phyloP scores from a whole-genome alignment of 148 eudicot species.

The Rhododendron ovatum region DNA sequence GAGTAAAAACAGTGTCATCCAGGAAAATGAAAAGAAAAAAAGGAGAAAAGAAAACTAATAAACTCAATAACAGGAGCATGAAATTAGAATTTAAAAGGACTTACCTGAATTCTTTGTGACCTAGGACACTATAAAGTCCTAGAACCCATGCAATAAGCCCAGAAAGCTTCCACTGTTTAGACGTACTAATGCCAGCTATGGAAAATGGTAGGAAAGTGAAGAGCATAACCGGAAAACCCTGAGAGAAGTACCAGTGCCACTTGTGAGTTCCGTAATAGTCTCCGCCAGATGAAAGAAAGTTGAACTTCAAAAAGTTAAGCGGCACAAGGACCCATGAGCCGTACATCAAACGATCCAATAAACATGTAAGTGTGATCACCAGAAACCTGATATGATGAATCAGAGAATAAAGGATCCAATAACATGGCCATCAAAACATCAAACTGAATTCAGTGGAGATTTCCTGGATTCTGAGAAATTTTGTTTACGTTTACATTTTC shows the following conservation, averaged over 20 bases:
- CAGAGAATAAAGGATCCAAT: constrained; percentile 1
- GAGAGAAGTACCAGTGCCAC: constrained; percentile 97
- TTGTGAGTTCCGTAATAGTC: constrained; percentile 98
- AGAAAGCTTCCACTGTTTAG: constrained; percentile 76
- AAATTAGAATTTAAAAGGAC: not conserved
- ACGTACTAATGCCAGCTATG: constrained; percentile 54
- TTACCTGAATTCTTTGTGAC: constrained; percentile 99
- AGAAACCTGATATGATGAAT: constrained; percentile 44
- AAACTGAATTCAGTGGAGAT: constrained; percentile 6
- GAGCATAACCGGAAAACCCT: constrained; percentile 85
- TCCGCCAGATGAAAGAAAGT: constrained; percentile 93
- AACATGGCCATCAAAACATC: not conserved
- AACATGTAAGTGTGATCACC: constrained; percentile 51
- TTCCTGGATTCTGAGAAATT: not conserved
- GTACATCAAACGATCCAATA: constrained; percentile 72
- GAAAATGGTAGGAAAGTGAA: constrained; percentile 84
- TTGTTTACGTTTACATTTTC: not conserved
- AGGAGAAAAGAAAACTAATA: not conserved
- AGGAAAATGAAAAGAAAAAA: not conserved
- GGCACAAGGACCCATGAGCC: constrained; percentile 94
- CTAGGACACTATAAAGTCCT: constrained; percentile 80
- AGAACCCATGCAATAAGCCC: constrained; percentile 83
- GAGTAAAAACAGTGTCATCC: not conserved
- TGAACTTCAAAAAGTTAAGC: constrained; percentile 86
- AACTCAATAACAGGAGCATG: not conserved